These are phyloP conservation scores for Cenchrus purpureus DNA, from an alignment of 176 grass and related monocot genomes.

Conservation along the genomic window DNA sequence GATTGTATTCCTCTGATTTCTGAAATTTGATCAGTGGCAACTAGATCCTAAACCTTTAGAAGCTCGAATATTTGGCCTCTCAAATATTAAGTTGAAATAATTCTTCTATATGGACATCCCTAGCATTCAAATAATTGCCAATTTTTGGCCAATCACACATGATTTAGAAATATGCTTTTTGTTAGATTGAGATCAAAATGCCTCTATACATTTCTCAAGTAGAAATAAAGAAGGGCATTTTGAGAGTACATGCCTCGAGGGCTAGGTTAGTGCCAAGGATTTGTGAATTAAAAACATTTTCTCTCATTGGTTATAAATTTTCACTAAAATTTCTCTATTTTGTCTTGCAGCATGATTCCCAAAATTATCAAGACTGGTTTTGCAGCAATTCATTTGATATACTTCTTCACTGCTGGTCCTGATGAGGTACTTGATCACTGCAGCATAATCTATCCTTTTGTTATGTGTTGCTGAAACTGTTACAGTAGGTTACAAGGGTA, in stretches of 20 bases:
- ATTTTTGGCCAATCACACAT: neutral
- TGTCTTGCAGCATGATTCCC: constrained; percentile 69
- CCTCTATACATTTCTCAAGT: neutral
- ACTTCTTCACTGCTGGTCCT: constrained; percentile 98
- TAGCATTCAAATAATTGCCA: neutral
- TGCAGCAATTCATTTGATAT: constrained; percentile 96
- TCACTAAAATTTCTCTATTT: constrained; percentile 26
- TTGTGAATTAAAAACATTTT: neutral
- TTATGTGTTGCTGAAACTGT: constrained; percentile 24
- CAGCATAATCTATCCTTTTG: neutral
- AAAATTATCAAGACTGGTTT: constrained; percentile 99
- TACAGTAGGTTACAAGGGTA: neutral
- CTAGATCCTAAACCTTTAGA: neutral
- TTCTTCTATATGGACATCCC: neutral
- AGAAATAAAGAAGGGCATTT: neutral
- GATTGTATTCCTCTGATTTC: neutral
- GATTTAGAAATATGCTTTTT: neutral
- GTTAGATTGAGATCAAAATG: neutral
- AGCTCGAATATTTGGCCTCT: neutral
- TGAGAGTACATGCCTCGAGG: neutral
- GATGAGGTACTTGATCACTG: constrained; percentile 73
- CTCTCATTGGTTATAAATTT: constrained; percentile 30
- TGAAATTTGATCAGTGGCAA: neutral
- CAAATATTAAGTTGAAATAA: neutral
- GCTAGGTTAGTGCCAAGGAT: neutral